Conservation (phyloP, 1,139 yeast genomes). For the Tardiomyces blankii region DNA sequence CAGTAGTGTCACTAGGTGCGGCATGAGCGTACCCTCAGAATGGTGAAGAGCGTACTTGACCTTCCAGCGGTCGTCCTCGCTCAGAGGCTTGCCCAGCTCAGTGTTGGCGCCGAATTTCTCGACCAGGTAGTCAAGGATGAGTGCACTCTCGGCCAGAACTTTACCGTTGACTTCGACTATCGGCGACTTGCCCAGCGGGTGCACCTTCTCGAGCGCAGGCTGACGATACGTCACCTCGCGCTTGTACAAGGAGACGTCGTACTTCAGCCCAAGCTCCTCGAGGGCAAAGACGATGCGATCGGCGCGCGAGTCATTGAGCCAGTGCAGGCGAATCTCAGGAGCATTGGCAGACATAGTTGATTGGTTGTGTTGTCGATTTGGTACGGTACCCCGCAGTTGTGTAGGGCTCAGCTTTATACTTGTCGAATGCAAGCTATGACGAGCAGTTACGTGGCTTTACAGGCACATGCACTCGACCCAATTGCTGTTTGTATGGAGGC, state of each 20-base stretch:
- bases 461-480: no score
- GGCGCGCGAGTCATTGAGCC: not conserved
- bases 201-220: not conserved
- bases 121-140: constrained; percentile 2
- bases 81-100: not conserved
- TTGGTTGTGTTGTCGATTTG: no score
- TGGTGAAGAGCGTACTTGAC: not conserved
- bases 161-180: constrained; percentile 1
- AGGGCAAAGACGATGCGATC: not conserved
- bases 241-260: not conserved
- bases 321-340: not conserved
- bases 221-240: not conserved
- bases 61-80: not conserved
- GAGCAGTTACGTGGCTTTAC: no score
- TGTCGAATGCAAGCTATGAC: no score
- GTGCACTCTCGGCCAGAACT: constrained; percentile 1
- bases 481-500: no score
- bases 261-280: not conserved
- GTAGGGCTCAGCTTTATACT: no score
- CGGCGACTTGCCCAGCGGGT: constrained; percentile 1
- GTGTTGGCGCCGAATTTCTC: not conserved
- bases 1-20: not conserved
- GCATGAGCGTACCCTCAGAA: not conserved
- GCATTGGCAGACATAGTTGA: not conserved
- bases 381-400: no score